A percentile compares a stretch with the other conserved stretches of the same genome.
These are phyloP conservation scores for Perilla frutescens DNA, from an alignment of 257 asterid genomes.

Conservation along the genomic window DNA sequence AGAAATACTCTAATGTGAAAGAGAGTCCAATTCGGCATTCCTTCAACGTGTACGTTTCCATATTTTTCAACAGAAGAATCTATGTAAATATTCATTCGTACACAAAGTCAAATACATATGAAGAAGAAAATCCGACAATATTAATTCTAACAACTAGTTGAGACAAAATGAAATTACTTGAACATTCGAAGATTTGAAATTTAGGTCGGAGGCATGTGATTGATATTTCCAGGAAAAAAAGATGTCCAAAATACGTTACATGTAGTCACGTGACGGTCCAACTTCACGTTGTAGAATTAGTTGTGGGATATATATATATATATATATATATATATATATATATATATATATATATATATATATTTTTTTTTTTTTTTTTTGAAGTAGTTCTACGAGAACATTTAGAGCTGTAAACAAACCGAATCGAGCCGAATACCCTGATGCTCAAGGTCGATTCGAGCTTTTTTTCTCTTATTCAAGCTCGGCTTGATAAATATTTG, in stretches of 20 bases:
- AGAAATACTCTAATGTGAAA: background rate
- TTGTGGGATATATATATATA: no score
- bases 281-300: background rate
- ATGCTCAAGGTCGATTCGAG: no score
- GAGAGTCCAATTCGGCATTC: background rate
- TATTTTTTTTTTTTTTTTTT: no score
- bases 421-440: no score
- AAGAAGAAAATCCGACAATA: conserved; percentile 6
- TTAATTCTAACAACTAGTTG: background rate
- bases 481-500: no score
- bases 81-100: background rate
- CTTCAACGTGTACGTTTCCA: background rate
- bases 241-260: conserved; percentile 10
- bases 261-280: conserved; percentile 18
- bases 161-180: conserved; percentile 15
- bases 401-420: no score
- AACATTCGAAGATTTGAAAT: conserved; percentile 8
- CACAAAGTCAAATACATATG: conserved; percentile 25
- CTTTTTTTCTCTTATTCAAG: no score
- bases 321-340: no score
- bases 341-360: no score
- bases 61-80: conserved; percentile 7
- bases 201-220: conserved; percentile 37
- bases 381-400: no score
- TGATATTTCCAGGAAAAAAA: conserved; percentile 31